Percentiles rank a stretch among this genome's conserved stretches.
phyloP scores from a whole-genome alignment of 305 asterid species.

The Ilex paraguariensis region DNA sequence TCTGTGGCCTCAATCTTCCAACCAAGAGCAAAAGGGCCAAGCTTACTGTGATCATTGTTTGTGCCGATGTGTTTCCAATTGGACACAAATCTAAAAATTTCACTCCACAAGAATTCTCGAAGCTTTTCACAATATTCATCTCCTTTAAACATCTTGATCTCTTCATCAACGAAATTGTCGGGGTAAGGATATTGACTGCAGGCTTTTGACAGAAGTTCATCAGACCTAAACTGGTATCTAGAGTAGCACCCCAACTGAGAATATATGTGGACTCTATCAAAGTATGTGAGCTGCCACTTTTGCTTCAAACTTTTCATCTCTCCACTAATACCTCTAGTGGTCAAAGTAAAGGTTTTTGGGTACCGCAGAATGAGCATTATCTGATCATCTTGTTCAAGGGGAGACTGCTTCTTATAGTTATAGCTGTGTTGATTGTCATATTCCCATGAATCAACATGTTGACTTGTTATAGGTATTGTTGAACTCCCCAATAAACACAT shows the following conservation, averaged over 20 bases:
- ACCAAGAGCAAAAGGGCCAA: conserved; percentile 14
- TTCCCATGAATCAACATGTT: not conserved
- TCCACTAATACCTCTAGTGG: conserved; percentile 1
- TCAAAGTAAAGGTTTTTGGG: not conserved
- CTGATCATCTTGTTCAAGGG: not conserved
- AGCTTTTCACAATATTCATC: conserved; percentile 8
- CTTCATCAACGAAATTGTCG: conserved; percentile 4
- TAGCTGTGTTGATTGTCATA: not conserved
- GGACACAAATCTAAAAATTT: conserved; percentile 8
- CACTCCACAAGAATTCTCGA: conserved; percentile 7
- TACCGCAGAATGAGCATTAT: not conserved
- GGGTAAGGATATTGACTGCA: conserved; percentile 12
- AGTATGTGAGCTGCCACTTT: not conserved
- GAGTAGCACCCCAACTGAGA: conserved; percentile 6
- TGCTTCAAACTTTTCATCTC: conserved; percentile 17
- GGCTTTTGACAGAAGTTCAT: conserved; percentile 11
- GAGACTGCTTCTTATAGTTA: not conserved
- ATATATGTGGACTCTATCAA: conserved; percentile 10
- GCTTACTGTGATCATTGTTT: not conserved
- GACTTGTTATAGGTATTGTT: not conserved
- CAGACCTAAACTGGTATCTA: conserved; percentile 13
- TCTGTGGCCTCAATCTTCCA: conserved; percentile 1
- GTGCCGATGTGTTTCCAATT: not conserved
- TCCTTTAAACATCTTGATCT: conserved; percentile 5
- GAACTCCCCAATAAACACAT: not conserved